Base-by-base conservation (phyloP, 1,284 basidiomycete species). In the Rugiboletus extremiorientalis region DNA sequence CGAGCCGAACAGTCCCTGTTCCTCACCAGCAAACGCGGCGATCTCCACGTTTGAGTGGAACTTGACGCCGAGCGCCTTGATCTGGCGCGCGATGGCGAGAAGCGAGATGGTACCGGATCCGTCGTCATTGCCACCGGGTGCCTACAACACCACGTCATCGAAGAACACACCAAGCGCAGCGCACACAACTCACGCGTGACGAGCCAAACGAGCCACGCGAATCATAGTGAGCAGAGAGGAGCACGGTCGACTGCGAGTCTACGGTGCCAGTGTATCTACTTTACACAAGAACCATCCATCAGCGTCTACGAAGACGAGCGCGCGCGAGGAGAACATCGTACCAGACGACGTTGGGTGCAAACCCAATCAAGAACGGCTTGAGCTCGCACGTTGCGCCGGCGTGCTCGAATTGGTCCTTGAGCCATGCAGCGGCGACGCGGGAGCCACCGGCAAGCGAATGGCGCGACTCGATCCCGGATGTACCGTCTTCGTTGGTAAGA, bases 321-420 rank as follows among this genome's bases (percentile, higher is more conserved):
- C 10, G 5, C 15, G 28, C 37, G 16, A 20, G 36, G 23, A 43
- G 23, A 44, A 38, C 38, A 52, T 44, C 22, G 63, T 76, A 88
- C 88, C 93, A 95, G 58, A 95, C 79, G 42, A 96, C 85, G 67
- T 94, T 92, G 14, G 93, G 92, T 10, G 90, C 80, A 67, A 92
- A 94, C 16, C 89, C 91, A 9, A 54, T 20, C 23, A 88, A 72
- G 79, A 92, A 95, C 1, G 74, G 66, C 62, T 79, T 79, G 36
- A 91, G 77, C 61, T 82, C 76, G 73, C 93, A 96, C 7, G 71
- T 73, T 1, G 90, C 91, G 5, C 93, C 93, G 0, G 86, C 84
- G 6, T 75, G 74, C 72, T 93, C 89, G 44, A 94, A 84, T 56
- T 78, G 77, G 37, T 75, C 74, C 73, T 86, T 87, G 60, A 95